A percentile compares a stretch with the other conserved stretches of the same genome.
These are phyloP conservation scores for Beauveria rudraprayagi DNA, from an alignment of 2,329 filamentous ascomycete species.

Conservation along the genomic window DNA sequence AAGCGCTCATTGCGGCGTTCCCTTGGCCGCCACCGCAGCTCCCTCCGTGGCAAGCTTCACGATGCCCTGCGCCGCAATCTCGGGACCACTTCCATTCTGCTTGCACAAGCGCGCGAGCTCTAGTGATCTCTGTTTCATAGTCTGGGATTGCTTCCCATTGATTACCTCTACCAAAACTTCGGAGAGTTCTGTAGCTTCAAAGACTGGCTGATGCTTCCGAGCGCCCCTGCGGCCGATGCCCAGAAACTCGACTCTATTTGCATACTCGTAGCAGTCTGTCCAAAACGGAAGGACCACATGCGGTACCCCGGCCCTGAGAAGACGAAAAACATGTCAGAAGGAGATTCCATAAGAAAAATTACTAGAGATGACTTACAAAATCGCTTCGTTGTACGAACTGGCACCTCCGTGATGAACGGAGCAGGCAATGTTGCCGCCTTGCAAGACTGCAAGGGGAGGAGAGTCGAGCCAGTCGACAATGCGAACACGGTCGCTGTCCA, in stretches of 20 bases:
- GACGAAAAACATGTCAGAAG: neutral
- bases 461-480: constrained; percentile 33
- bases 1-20: neutral
- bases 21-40: neutral
- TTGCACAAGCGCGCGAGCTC: constrained; percentile 11
- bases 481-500: constrained; percentile 24
- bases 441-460: constrained; percentile 29
- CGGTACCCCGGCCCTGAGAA: constrained; percentile 32
- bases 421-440: constrained; percentile 29
- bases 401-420: constrained; percentile 40
- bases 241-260: constrained; percentile 33
- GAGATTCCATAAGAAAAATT: neutral
- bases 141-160: constrained; percentile 4
- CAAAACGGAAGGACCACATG: constrained; percentile 37
- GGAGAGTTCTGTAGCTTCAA: constrained; percentile 17
- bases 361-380: constrained; percentile 21
- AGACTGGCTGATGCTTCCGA: constrained; percentile 17
- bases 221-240: constrained; percentile 30
- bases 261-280: constrained; percentile 40
- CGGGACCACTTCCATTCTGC: constrained; percentile 11
- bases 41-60: neutral
- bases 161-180: constrained; percentile 15
- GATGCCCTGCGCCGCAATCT: constrained; percentile 22
- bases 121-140: constrained; percentile 12
- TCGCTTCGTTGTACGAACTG: constrained; percentile 33